phyloP scores from a whole-genome alignment of 768 basidiomycete genomes.

The Suillus placidus region DNA sequence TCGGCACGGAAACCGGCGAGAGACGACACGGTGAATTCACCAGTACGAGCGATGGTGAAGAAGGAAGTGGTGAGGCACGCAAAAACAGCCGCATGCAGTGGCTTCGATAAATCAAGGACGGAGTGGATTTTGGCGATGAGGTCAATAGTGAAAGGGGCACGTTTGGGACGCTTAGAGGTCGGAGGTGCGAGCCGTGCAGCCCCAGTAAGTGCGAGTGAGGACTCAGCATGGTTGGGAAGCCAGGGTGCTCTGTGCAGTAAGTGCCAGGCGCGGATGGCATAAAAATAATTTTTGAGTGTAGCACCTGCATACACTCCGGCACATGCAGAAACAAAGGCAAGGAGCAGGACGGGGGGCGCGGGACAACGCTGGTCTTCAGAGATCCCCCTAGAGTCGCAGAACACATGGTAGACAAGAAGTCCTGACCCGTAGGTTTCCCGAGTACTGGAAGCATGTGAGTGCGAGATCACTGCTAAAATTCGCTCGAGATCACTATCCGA shows the following conservation, averaged over 20 bases:
- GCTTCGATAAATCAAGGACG: not conserved
- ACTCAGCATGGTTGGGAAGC: constrained; percentile 18
- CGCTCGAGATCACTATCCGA: constrained; percentile 6
- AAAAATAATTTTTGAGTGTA: constrained; percentile 41
- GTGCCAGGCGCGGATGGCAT: constrained; percentile 50
- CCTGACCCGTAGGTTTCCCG: constrained; percentile 41
- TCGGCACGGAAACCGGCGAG: too few relatives aligned
- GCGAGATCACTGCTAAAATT: constrained; percentile 26
- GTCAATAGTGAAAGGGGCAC: constrained; percentile 16
- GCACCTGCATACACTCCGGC: constrained; percentile 37
- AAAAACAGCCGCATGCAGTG: constrained; percentile 17
- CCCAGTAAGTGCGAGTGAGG: constrained; percentile 6
- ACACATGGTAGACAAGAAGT: constrained; percentile 41
- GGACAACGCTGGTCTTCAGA: constrained; percentile 39
- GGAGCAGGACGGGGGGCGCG: constrained; percentile 26
- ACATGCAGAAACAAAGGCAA: constrained; percentile 31
- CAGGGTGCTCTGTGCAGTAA: constrained; percentile 41
- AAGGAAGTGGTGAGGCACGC: constrained; percentile 22
- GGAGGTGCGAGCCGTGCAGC: constrained; percentile 3
- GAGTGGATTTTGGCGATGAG: constrained; percentile 28
- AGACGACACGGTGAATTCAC: too few relatives aligned
- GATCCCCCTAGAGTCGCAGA: constrained; percentile 39
- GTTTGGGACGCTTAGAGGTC: constrained; percentile 14
- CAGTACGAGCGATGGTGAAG: constrained; percentile 11
- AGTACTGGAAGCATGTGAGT: constrained; percentile 35